Base-by-base conservation (phyloP, 305 asterid species). In the Striga hermonthica region DNA sequence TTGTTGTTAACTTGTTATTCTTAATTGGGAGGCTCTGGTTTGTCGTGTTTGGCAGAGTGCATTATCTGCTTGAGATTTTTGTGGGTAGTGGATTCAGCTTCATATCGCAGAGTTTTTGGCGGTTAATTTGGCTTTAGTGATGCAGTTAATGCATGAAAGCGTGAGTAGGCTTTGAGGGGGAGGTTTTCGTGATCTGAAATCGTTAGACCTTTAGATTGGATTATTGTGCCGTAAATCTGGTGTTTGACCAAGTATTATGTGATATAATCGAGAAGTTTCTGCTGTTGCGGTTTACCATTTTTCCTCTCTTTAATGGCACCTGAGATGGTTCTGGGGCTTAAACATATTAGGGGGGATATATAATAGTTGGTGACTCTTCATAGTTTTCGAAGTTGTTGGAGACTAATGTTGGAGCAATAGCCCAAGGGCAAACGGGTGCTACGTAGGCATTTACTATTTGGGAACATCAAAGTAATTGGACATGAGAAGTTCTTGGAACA, bases 401-500 rank as follows among this genome's bases (percentile, higher is more conserved):
- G 74, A 60, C 80, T 79, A 74, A 80, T 67, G 78, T 62, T 73
- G 72, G 76, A 78, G 77, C 81, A 78, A 75, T 82, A 84, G 77
- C 75, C 52, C 61, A 22, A 62, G 37, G 31, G 56, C 56, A 43
- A 40, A 57, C 31, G 40, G 72, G 68, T 64, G 34, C 10, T 57
- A 62, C 44, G 70, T 10, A 55, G 56, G 9, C 61, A 67, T 68
- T 37, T 68, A 37, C 11, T 61, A 66, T 72, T 38, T 64, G 67
- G 74, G 80, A 72, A 76, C 76, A 71, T 82, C 68, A 69, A 75
- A 71, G 69, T 60, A 73, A 63, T 72, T 75, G 85, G 91, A 86
- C 82, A 90, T 90, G 97, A 93, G 95, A 90, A 84, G 91, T 83
- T 67, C 83, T 74, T 88, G 91, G 96, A 70, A 75, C 72, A 88